A percentile compares a stretch with the other conserved stretches of the same genome.
Evolutionary conservation across 2,329 filamentous ascomycete species (phyloP).

Genomic region (Dothidotthia symphoricarpi): DNA sequence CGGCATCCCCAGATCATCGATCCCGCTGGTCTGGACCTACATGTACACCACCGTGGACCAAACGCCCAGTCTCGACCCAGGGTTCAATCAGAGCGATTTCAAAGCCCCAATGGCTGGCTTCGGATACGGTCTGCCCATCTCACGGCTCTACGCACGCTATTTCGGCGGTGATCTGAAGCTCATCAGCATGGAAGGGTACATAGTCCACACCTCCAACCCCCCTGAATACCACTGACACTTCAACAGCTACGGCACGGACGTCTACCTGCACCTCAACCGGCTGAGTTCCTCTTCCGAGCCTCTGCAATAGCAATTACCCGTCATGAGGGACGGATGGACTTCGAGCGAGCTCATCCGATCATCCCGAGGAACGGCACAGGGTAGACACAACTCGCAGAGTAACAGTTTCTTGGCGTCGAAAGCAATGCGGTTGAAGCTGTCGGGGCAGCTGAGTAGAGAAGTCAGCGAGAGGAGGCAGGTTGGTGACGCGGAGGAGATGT

Average conservation of each 20-base stretch:
- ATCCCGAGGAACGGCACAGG: slow-evolving; percentile 60
- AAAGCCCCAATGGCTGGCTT: slow-evolving; percentile 99
- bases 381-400: slow-evolving; percentile 7
- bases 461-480: slow-evolving; percentile 86
- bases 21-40: slow-evolving; percentile 99
- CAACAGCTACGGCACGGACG: slow-evolving; percentile 88
- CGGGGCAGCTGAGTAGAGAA: slow-evolving; percentile 56
- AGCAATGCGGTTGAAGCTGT: slow-evolving; percentile 68
- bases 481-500: slow-evolving; percentile 77
- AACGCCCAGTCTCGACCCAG: slow-evolving; percentile 89
- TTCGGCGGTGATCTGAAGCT: slow-evolving; percentile 96
- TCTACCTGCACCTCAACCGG: slow-evolving; percentile 95
- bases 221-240: too few species aligned
- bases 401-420: slow-evolving; percentile 46
- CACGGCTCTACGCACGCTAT: slow-evolving; percentile 89
- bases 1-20: slow-evolving; percentile 87
- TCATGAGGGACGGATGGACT: slow-evolving; percentile 72
- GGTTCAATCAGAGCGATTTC: slow-evolving; percentile 99
- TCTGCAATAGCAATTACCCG: slow-evolving; percentile 86
- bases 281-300: slow-evolving; percentile 94
- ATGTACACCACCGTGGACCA: slow-evolving; percentile 99
- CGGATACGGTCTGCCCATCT: slow-evolving; percentile 95
- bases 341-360: slow-evolving; percentile 35
- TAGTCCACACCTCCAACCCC: slow-evolving; percentile 24
- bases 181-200: slow-evolving; percentile 99